Percentiles rank a stretch among this genome's conserved stretches.
These are phyloP conservation scores for Brettanomyces naardenensis DNA, from an alignment of 805 yeast genomes.

Conservation along the genomic window DNA sequence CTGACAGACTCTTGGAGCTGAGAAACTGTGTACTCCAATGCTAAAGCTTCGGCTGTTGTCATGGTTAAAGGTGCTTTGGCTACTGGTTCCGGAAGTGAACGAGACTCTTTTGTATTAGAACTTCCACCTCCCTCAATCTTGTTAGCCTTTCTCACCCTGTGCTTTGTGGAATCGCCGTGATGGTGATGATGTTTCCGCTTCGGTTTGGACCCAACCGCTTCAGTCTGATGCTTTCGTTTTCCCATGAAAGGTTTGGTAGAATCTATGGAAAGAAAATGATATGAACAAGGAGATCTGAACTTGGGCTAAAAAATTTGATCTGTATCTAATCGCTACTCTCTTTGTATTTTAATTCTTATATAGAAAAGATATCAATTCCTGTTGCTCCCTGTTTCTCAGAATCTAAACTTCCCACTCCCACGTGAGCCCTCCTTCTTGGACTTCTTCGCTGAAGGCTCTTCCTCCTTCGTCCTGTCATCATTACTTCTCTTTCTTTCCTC, in stretches of 20 bases:
- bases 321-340: not conserved
- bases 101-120: constrained; percentile 2
- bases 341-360: not conserved
- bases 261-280: not conserved
- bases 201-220: too few relatives aligned
- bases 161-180: constrained; percentile 4
- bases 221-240: constrained; percentile 4
- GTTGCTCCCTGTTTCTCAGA: not conserved
- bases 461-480: not conserved
- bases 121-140: too few relatives aligned
- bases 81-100: not conserved
- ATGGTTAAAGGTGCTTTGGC: constrained; percentile 1
- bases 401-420: not conserved
- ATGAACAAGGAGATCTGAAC: not conserved
- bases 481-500: constrained; percentile 1
- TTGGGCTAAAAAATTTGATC: not conserved
- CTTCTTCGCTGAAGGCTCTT: not conserved
- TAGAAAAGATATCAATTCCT: not conserved
- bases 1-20: constrained; percentile 45
- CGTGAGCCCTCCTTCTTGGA: not conserved
- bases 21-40: constrained; percentile 44
- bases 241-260: not conserved
- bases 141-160: constrained; percentile 1
- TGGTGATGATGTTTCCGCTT: constrained; percentile 2
- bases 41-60: constrained; percentile 18